Percentiles rank a stretch among this genome's conserved stretches.
Conservation (phyloP, 371 early-diverging fungal species). For the Lichtheimia corymbifera region DNA sequence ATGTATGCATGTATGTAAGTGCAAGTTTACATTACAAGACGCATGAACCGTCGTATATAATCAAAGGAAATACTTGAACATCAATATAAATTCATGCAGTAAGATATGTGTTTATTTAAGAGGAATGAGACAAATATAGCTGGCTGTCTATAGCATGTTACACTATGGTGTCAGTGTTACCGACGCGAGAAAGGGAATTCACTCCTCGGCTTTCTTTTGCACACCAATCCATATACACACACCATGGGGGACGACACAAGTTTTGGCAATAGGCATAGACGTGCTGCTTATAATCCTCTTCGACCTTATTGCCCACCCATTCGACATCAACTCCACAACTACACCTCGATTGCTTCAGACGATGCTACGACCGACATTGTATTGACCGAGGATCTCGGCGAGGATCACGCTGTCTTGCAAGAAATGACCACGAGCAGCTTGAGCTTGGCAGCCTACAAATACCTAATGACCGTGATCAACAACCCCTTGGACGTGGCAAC, state of each 20-base stretch:
- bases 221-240: background rate
- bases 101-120: too few species aligned
- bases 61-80: too few species aligned
- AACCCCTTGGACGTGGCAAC: conserved; percentile 77
- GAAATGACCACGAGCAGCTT: conserved; percentile 58
- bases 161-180: too few species aligned
- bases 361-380: conserved; percentile 21
- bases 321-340: conserved; percentile 29
- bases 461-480: conserved; percentile 62
- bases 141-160: too few species aligned
- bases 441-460: conserved; percentile 69
- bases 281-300: conserved; percentile 8
- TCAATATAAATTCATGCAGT: too few species aligned
- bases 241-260: background rate
- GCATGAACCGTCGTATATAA: too few species aligned
- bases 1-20: too few species aligned
- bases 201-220: background rate
- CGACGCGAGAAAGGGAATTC: background rate
- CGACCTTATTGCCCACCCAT: conserved; percentile 51
- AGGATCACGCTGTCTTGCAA: conserved; percentile 41
- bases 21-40: too few species aligned
- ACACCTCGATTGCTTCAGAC: conserved; percentile 26
- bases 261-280: background rate
- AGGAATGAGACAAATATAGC: too few species aligned
- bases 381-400: conserved; percentile 35